Evolutionary conservation across 2,329 filamentous ascomycete species (phyloP), one percentile per base, ranked within the genome.

Genomic region (Sclerotinia subarctica): DNA sequence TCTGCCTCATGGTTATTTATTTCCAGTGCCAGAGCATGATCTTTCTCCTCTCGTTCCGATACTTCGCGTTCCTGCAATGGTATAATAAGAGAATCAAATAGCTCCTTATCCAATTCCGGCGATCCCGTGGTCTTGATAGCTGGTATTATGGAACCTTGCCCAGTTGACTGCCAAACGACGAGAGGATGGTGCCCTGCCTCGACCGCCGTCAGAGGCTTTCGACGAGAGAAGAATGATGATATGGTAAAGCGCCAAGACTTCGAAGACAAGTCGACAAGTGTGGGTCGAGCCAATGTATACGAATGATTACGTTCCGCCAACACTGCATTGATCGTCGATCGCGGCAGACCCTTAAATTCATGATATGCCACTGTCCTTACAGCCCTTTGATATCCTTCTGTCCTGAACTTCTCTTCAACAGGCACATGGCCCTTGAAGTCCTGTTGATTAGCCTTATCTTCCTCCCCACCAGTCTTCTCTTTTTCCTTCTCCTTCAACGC

Each of bases 251-350:
- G 86, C 92, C 92, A 95, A 46, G 91, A 92, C 77, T 88, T 91
- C 56, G 86, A 86, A 8, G 89, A 88, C 17, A 94, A 79, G 1
- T 83, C 84, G 65, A 91, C 85, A 21, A 95, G 84, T 2, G 89
- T 91, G 21, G 85, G 86, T 47, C 91, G 85, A 17, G 90, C 88
- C 42, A 89, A 85, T 29, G 90, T 86, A 74, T 94, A 95, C 11
- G 89, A 90, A 78, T 91, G 88, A 79, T 95, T 95, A 75, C 85
- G 87, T 78, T 95, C 92, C 62, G 91, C 91, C 59, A 95, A 84
- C 10, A 95, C 91, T 11, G 89, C 91, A 75, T 89, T 87, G 78
- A 94, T 90, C 4, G 90, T 88, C 1, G 90, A 91, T 68, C 86
- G 85, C 17, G 90, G 88, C 53, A 94, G 80, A 26, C 88, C 89